These are phyloP conservation scores for Colletotrichum cereale DNA, from an alignment of 2,329 filamentous ascomycete species.

Conservation along the genomic window DNA sequence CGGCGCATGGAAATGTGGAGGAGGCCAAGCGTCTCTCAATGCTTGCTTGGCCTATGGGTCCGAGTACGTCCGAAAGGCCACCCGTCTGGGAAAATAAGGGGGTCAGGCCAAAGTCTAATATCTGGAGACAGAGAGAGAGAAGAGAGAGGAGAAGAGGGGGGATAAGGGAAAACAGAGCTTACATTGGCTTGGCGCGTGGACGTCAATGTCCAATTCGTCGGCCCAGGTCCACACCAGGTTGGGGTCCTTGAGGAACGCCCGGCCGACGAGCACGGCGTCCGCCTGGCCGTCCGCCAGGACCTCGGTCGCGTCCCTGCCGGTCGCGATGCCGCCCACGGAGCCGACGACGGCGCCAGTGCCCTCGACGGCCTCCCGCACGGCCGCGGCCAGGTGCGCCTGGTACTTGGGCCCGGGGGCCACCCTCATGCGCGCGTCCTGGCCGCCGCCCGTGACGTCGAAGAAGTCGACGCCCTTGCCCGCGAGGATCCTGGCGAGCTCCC, in stretches of 20 bases:
- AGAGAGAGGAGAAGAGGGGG: neutral
- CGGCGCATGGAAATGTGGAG: neutral
- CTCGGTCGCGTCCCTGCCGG: slow-evolving; percentile 58
- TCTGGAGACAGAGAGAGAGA: neutral
- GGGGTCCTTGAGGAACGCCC: slow-evolving; percentile 68
- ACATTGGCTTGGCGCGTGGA: slow-evolving; percentile 57
- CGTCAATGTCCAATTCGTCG: slow-evolving; percentile 61
- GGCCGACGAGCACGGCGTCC: slow-evolving; percentile 61
- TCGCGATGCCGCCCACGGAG: slow-evolving; percentile 60
- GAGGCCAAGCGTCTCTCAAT: slow-evolving; percentile 16
- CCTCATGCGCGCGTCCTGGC: slow-evolving; percentile 70
- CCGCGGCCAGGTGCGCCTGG: slow-evolving; percentile 76
- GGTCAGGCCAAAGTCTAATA: slow-evolving; percentile 4
- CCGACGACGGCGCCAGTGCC: slow-evolving; percentile 59
- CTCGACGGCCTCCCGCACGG: slow-evolving; percentile 74
- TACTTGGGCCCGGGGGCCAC: slow-evolving; percentile 73
- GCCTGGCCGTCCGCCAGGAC: slow-evolving; percentile 58
- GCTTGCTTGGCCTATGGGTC: slow-evolving; percentile 39
- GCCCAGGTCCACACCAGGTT: slow-evolving; percentile 66
- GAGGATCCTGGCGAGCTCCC: slow-evolving; percentile 71
- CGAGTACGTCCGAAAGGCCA: slow-evolving; percentile 40
- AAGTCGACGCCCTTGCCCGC: slow-evolving; percentile 77
- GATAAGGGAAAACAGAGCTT: slow-evolving; percentile 18
- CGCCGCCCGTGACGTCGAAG: slow-evolving; percentile 77
- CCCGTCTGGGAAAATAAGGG: slow-evolving; percentile 24